Base-by-base conservation (phyloP, 768 basidiomycete genomes). In the Termitomyces sp. region DNA sequence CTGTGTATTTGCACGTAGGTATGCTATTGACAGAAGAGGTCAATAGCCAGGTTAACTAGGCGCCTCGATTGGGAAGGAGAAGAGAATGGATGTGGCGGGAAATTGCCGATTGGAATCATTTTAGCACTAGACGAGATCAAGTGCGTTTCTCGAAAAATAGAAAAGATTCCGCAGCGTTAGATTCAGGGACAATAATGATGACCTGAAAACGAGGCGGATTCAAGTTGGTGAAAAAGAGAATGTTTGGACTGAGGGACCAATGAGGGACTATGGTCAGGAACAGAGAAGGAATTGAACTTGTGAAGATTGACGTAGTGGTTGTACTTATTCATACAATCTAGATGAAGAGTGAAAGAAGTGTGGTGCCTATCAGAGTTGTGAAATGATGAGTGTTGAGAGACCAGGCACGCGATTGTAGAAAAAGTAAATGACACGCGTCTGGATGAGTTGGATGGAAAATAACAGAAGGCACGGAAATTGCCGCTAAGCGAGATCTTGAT, bases 361-460 rank as follows among this genome's bases (percentile, higher is more conserved):
- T 40, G 33, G 64, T 63, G 56, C 65, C 64, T 63, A 67, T 67
- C 66, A 64, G 30, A 62, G 56, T n/a, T n/a, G n/a, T n/a, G n/a
- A n/a, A n/a, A 48, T 66, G 55, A 60, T 57, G 54, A 62, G 48
- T 50, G 59, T 53, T 30, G 55, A 47, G 44, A 53, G 55, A 54
- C 6, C 55, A 62, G 63, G 58, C 55, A 62, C 58, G 20, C 42
- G n/a, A n/a, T n/a, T n/a, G n/a, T n/a, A 53, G 27, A 56, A 16
- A 33, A 20, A 10, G 20, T 14, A 50, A 34, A 22, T 34, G 48
- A 34, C 48, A 13, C 42, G n/a, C 20, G 7, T 32, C 46, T 32
- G 32, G 27, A 47, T 20, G 33, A 49, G 40, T 52, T 60, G 43
- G 50, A 56, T 22, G 44, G 55, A 57, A 55, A 55, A 56, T 40